phyloP scores from a whole-genome alignment of 441 rosid genomes.

The Erodium trifolium region DNA sequence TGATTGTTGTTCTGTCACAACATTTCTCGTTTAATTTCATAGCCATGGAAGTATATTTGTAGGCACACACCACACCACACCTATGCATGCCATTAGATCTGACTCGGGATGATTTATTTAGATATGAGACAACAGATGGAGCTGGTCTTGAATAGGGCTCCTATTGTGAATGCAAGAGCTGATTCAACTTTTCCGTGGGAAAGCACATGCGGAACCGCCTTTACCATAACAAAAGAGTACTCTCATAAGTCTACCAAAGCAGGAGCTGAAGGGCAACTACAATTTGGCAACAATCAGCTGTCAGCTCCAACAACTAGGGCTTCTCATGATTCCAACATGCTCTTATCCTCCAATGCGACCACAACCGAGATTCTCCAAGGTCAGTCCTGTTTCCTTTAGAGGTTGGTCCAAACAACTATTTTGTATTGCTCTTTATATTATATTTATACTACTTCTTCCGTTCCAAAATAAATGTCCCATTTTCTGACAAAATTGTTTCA shows the following conservation, averaged over 20 bases:
- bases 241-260: constrained; percentile 33
- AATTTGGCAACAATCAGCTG: constrained; percentile 26
- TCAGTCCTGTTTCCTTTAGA: constrained; percentile 23
- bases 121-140: constrained; percentile 56
- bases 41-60: constrained; percentile 5
- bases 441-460: too few relatives aligned
- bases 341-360: constrained; percentile 29
- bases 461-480: too few relatives aligned
- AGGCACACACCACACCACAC: not conserved
- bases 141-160: constrained; percentile 39
- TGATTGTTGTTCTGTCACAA: not conserved
- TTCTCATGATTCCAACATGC: constrained; percentile 34
- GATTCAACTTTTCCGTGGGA: constrained; percentile 37
- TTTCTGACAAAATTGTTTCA: too few relatives aligned
- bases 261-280: constrained; percentile 37
- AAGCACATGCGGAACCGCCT: constrained; percentile 33
- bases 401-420: not conserved
- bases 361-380: constrained; percentile 42
- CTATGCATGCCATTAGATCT: constrained; percentile 17
- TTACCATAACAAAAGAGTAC: constrained; percentile 39
- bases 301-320: constrained; percentile 25
- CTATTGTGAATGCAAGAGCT: constrained; percentile 36
- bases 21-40: not conserved
- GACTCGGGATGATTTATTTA: constrained; percentile 23
- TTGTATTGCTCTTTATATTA: not conserved